A percentile compares a stretch with the other conserved stretches of the same genome.
Evolutionary conservation across 345 rosid species (phyloP).

Genomic region (Citrus reticulata): DNA sequence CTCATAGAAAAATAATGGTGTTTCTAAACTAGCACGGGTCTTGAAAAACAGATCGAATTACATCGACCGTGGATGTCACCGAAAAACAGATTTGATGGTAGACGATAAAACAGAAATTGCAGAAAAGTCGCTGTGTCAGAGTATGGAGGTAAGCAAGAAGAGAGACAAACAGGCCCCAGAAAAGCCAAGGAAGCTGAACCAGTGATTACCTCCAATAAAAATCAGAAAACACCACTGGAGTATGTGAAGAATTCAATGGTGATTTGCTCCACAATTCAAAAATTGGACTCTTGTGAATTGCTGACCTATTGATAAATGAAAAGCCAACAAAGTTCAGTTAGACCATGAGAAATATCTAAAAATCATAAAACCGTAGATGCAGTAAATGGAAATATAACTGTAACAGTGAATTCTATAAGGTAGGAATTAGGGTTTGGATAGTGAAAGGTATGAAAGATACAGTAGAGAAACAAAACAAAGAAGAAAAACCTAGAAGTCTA

Average conservation of each 20-base stretch:
- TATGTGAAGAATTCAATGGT: conserved; percentile 38
- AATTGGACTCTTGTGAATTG: conserved; percentile 47
- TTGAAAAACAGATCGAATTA: conserved; percentile 29
- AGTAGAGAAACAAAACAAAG: conserved; percentile 33
- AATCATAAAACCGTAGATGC: conserved; percentile 32
- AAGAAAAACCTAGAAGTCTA: conserved; percentile 40
- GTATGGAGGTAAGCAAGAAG: conserved; percentile 19
- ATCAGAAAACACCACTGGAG: conserved; percentile 30
- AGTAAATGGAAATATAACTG: conserved; percentile 33
- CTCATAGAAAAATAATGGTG: conserved; percentile 19
- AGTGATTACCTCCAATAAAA: conserved; percentile 39
- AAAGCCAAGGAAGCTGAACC: conserved; percentile 34
- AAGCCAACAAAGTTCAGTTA: conserved; percentile 38
- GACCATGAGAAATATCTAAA: conserved; percentile 54
- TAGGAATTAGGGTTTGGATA: conserved; percentile 39
- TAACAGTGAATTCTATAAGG: conserved; percentile 25
- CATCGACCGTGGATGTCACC: conserved; percentile 16
- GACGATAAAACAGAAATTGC: conserved; percentile 11
- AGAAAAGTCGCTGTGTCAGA: conserved; percentile 24
- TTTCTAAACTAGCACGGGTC: conserved; percentile 6
- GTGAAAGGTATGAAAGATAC: conserved; percentile 44
- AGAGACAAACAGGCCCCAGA: conserved; percentile 19
- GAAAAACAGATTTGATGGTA: conserved; percentile 13
- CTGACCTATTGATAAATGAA: conserved; percentile 39
- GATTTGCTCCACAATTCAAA: conserved; percentile 44